Evolutionary conservation across 192 early-diverging fungal genomes (phyloP), one percentile per base, ranked within the genome.

Genomic region (Podila minutissima): DNA sequence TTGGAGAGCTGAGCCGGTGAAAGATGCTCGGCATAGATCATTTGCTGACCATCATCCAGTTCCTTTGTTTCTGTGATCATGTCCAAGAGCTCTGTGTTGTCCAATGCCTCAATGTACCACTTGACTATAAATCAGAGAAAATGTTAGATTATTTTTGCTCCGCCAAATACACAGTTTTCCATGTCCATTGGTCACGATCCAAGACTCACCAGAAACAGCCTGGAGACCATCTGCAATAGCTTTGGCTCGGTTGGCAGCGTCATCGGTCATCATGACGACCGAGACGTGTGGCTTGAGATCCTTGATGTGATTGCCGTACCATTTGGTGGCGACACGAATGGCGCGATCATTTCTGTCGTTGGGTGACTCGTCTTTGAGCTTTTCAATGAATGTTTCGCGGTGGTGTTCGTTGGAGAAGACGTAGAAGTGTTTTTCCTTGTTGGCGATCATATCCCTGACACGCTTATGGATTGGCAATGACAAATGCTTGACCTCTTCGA

Each of bases 351-450:
- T 99, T 66, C 95, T 88, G 72, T 99, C 98, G 69, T 99, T 99
- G 12, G 94, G 92, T 0, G 93, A 89, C 83, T 99, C 98, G 55
- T 89, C 91, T 48, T 92, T 85, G 11, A 87, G 69, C 46, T 90
- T 89, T 58, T 98, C 95, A 31, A 96, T 89, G 88, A 92, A 98
- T 4, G 95, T 96, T 22, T 95, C 95, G 11, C 92, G 82, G 82
- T 95, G 92, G 74, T 97, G 95, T 74, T 99, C 97, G 84, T 99
- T 99, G 3, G 93, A 96, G 84, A 99, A 99, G 37, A 98, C 93
- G 78, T 92, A 97, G 83, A 96, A 97, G 11, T 87, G 87, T 31
- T 93, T 90, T n/a, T 90, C 89, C 13, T 82, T 83, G 60, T 97
- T 93, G 26, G 86, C 81, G 32, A 95, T 83, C 35, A 99, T 81